Percentiles rank a stretch among this genome's conserved stretches.
phyloP scores from a whole-genome alignment of 768 basidiomycete species.

The Suillus tomentosus region DNA sequence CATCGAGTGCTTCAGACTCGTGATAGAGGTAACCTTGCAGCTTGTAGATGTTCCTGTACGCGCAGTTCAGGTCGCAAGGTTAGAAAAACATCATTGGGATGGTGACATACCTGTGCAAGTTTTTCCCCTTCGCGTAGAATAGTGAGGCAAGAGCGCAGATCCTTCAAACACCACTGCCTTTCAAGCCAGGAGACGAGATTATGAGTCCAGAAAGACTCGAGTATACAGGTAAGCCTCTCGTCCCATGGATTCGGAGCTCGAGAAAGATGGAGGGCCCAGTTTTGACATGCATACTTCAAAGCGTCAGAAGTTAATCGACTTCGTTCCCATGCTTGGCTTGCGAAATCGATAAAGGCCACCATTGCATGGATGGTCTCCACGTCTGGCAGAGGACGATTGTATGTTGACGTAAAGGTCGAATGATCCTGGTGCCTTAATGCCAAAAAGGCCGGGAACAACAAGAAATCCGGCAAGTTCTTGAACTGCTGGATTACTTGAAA shows the following conservation, averaged over 20 bases:
- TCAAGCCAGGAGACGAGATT: neutral
- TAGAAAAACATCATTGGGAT: neutral
- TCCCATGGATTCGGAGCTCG: neutral
- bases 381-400: neutral
- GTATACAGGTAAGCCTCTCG: neutral
- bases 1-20: neutral
- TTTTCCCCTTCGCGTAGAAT: neutral
- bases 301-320: neutral
- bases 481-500: neutral
- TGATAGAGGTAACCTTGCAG: neutral
- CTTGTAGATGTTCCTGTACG: neutral
- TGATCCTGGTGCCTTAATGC: neutral
- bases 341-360: neutral
- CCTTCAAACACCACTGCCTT: constrained; percentile 3
- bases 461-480: neutral
- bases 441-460: neutral
- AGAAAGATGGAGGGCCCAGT: neutral
- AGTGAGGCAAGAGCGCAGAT: neutral
- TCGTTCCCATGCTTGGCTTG: neutral
- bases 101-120: neutral
- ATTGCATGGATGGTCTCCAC: neutral
- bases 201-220: neutral
- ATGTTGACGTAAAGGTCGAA: neutral
- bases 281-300: neutral
- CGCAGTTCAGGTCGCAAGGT: neutral